Conservation (phyloP, 1,284 basidiomycete genomes). For the Austropuccinia psidii region DNA sequence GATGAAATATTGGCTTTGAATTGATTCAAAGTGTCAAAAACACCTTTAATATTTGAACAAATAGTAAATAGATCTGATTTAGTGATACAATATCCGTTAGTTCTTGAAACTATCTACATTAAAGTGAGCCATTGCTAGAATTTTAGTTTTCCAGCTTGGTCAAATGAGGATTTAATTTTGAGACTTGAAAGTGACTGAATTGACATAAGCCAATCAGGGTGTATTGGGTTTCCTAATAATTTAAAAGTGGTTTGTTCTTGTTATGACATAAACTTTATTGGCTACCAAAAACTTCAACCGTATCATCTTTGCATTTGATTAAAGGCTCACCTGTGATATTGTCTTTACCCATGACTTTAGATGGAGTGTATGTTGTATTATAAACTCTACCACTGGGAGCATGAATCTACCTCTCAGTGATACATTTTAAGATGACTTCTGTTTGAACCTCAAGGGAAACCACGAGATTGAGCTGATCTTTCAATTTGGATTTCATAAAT, state of each 20-base stretch:
- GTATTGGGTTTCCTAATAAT: conserved; percentile 61
- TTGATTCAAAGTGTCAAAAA: too few relatives aligned
- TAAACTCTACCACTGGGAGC: conserved; percentile 87
- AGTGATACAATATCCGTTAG: too few relatives aligned
- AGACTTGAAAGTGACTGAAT: too few relatives aligned
- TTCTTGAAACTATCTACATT: too few relatives aligned
- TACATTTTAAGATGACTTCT: conserved; percentile 76
- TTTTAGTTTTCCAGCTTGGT: too few relatives aligned
- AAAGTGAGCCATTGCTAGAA: too few relatives aligned
- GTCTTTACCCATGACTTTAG: conserved; percentile 75
- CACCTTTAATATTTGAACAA: too few relatives aligned
- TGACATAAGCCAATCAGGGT: conserved; percentile 43
- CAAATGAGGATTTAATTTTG: too few relatives aligned
- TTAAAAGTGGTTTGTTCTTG: conserved; percentile 76
- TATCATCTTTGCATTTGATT: conserved; percentile 82
- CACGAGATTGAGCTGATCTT: conserved; percentile 63
- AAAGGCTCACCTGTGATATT: conserved; percentile 88
- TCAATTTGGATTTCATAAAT: conserved; percentile 46
- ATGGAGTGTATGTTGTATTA: conserved; percentile 66
- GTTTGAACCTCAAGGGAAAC: conserved; percentile 89
- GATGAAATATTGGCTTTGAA: too few relatives aligned
- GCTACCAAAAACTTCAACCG: conserved; percentile 73
- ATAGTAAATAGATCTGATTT: too few relatives aligned
- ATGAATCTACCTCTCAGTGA: conserved; percentile 88
- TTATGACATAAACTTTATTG: conserved; percentile 73